Percentiles rank a stretch among this genome's conserved stretches.
Evolutionary conservation across 2,329 filamentous ascomycete species (phyloP).

Genomic region (Cercospora berteroae): DNA sequence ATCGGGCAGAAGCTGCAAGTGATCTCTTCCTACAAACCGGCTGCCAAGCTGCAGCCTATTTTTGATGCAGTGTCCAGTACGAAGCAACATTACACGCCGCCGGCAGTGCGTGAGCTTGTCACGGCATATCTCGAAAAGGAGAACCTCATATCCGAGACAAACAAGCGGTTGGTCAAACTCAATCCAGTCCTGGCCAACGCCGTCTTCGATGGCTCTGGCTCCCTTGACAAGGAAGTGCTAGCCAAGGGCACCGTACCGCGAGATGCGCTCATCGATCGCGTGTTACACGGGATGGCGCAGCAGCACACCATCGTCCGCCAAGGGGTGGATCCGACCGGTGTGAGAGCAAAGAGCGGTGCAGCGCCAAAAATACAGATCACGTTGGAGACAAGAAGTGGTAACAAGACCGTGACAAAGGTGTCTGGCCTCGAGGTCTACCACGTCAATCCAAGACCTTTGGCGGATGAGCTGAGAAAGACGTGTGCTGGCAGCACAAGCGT

Average conservation of each 20-base stretch:
- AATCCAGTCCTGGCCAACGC: constrained; percentile 63
- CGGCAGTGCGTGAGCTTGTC: constrained; percentile 58
- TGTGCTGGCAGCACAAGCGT: constrained; percentile 68
- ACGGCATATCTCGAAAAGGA: constrained; percentile 60
- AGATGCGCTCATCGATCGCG: constrained; percentile 59
- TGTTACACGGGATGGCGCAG: constrained; percentile 55
- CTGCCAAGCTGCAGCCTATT: constrained; percentile 56
- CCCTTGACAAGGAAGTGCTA: constrained; percentile 56
- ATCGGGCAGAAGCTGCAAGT: constrained; percentile 52
- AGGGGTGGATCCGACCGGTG: constrained; percentile 40
- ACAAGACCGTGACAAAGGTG: constrained; percentile 64
- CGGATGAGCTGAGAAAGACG: constrained; percentile 65
- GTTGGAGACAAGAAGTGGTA: constrained; percentile 63
- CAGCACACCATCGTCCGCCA: constrained; percentile 59
- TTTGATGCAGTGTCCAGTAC: constrained; percentile 51
- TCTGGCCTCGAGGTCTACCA: constrained; percentile 61
- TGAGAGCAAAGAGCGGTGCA: constrained; percentile 62
- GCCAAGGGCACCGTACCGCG: constrained; percentile 58
- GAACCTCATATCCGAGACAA: constrained; percentile 55
- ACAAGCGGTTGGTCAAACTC: constrained; percentile 61
- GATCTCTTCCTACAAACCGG: constrained; percentile 56
- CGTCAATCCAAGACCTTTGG: constrained; percentile 58
- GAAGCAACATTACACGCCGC: constrained; percentile 55
- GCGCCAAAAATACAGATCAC: constrained; percentile 60
- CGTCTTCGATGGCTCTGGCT: constrained; percentile 55